Conservation (phyloP, 2,329 filamentous ascomycete genomes). For the Botrytis sinoallii region DNA sequence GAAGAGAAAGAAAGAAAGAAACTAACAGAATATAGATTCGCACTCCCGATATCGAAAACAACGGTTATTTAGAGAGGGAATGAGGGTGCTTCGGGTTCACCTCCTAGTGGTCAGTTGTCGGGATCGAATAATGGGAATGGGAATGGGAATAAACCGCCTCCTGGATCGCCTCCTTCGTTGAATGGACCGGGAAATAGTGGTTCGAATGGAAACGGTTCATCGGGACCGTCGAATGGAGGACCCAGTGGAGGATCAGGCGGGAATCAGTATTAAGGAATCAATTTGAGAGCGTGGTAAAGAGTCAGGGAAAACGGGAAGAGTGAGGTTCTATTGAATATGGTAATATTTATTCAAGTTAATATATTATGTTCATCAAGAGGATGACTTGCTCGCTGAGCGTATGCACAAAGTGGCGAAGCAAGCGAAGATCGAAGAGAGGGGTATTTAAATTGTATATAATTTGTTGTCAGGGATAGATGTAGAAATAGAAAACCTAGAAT, state of each 20-base stretch:
- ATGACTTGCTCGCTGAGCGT: not conserved
- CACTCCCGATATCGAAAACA: not conserved
- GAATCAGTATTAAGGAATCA: not conserved
- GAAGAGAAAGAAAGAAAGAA: not conserved
- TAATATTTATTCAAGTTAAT: not conserved
- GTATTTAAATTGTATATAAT: not conserved
- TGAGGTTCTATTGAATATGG: not conserved
- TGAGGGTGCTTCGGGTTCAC: not conserved
- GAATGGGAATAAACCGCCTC: not conserved
- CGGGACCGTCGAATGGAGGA: not conserved
- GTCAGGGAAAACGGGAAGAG: not conserved
- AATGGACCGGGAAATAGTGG: no score
- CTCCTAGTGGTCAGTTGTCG: not conserved
- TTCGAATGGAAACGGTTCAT: no score
- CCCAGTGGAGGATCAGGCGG: not conserved
- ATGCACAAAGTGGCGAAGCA: not conserved
- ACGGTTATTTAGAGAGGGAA: not conserved
- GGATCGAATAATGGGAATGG: not conserved
- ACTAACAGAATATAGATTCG: not conserved
- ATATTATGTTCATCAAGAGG: not conserved
- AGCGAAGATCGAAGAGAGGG: not conserved
- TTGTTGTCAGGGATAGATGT: not conserved
- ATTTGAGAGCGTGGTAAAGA: not conserved
- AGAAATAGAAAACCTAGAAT: not conserved
- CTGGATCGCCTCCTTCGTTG: no score